Evolutionary conservation across 345 rosid genomes (phyloP), one percentile per base, ranked within the genome.

Genomic region (Orychophragmus violaceus): DNA sequence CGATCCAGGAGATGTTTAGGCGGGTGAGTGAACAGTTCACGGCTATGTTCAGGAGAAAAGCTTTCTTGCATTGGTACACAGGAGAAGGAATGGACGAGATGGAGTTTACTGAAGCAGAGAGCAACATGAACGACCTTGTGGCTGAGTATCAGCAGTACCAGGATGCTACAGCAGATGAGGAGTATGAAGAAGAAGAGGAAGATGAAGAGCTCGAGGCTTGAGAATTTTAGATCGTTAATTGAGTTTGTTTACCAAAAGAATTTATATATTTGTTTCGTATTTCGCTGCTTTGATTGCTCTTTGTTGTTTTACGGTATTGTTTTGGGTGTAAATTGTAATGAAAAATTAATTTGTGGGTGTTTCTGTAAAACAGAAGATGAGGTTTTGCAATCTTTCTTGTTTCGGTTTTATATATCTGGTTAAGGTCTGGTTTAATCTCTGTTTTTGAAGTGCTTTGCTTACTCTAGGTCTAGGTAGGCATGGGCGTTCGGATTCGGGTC

Each of bases 121-220:
- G 74, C 50, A 75, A 75, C 70, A 75, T 75, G 78, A 75, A 69
- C 6, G 78, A 75, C 3, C 65, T 75, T 44, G 71, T 75, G 36
- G 70, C 74, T 8, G 71, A 75, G 75, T 69, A 75, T 49, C 78
- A 74, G 23, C 78, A 74, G 12, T 74, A 74, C 74, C 70, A 74
- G 3, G 78, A 68, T 60, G 78, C 78, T 29, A 75, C 71, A 23
- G 62, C 62, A 2, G 74, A 69, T 51, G 77, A 66, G 0, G 50
- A 62, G 23, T 54, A 64, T 16, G 66, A 75, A 33, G 79, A 76
- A 27, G 79, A 75, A 8, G 61, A 63, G 0, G 75, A 70, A 51
- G 74, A 69, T 2, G 68, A 44, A 28, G 74, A 70, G 27, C 46
- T 52, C 28, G n/a, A 51, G 33, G 62, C 11, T 52, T 57, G 48